Evolutionary conservation across 768 basidiomycete genomes (phyloP).

Genomic region (Filobasidium wieringae): DNA sequence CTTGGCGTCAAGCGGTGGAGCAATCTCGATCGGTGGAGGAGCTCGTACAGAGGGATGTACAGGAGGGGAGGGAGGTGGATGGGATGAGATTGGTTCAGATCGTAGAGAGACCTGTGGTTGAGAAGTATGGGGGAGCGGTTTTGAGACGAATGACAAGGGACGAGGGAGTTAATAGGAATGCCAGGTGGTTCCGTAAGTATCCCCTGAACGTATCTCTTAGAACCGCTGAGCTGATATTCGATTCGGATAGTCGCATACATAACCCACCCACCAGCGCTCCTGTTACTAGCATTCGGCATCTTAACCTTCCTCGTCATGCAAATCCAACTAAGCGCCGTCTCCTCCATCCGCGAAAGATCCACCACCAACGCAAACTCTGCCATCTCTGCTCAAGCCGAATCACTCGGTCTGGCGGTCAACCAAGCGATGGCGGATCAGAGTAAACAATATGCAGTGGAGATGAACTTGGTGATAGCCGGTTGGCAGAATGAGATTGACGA

Average conservation of each 20-base stretch:
- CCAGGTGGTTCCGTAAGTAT: constrained; percentile 62
- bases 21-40: constrained; percentile 26
- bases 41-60: constrained; percentile 17
- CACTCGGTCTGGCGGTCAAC: constrained; percentile 50
- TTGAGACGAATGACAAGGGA: constrained; percentile 17
- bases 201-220: too few species aligned
- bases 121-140: constrained; percentile 25
- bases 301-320: constrained; percentile 77
- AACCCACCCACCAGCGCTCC: constrained; percentile 78
- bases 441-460: constrained; percentile 56
- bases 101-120: constrained; percentile 35
- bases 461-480: constrained; percentile 59
- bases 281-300: constrained; percentile 83
- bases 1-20: constrained; percentile 48
- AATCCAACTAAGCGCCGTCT: constrained; percentile 69
- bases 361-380: constrained; percentile 48
- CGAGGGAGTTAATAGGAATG: constrained; percentile 48
- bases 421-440: constrained; percentile 73
- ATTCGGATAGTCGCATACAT: constrained; percentile 41
- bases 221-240: too few species aligned
- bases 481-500: constrained; percentile 71
- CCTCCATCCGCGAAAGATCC: constrained; percentile 60
- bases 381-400: constrained; percentile 46
- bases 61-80: constrained; percentile 17
- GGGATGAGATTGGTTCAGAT: constrained; percentile 34